A percentile compares a stretch with the other conserved stretches of the same genome.
Evolutionary conservation across 1,284 basidiomycete species (phyloP).

Genomic region (Pyrrhoderma noxium): DNA sequence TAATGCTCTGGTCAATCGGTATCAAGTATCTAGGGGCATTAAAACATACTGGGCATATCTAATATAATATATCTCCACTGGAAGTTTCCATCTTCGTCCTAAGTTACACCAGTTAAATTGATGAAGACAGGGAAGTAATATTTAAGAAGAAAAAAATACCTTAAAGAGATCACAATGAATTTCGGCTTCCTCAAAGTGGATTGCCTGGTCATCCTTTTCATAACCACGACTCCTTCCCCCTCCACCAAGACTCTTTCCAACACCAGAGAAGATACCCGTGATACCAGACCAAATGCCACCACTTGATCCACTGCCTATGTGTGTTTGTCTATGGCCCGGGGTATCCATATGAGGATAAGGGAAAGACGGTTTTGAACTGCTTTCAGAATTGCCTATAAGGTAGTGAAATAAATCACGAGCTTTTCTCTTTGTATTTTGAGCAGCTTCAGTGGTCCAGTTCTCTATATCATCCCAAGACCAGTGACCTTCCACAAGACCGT

Average conservation of each 20-base stretch:
- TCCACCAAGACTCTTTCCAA: conserved; percentile 40
- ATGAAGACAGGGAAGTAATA: conserved; percentile 18
- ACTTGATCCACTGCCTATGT: conserved; percentile 27
- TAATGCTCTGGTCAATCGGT: background rate
- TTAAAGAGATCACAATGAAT: conserved; percentile 70
- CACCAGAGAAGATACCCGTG: conserved; percentile 60
- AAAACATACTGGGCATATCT: conserved; percentile 65
- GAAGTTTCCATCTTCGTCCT: conserved; percentile 74
- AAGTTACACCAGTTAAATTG: conserved; percentile 1
- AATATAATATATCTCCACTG: conserved; percentile 70
- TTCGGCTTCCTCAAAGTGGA: conserved; percentile 60
- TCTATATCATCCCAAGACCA: conserved; percentile 48
- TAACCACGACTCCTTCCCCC: background rate
- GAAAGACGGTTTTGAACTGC: conserved; percentile 14
- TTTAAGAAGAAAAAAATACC: conserved; percentile 31
- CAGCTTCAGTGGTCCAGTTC: conserved; percentile 37
- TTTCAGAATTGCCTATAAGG: conserved; percentile 48
- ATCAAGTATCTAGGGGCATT: background rate
- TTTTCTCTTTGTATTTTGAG: conserved; percentile 35
- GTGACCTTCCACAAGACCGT: conserved; percentile 31
- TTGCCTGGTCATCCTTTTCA: background rate
- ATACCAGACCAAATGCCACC: conserved; percentile 42
- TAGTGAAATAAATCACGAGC: conserved; percentile 57
- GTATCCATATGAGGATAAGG: background rate
- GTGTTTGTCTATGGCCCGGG: conserved; percentile 24